Base-by-base conservation (phyloP, 805 yeast genomes). In the Trichomonascus vanleenenianus region DNA sequence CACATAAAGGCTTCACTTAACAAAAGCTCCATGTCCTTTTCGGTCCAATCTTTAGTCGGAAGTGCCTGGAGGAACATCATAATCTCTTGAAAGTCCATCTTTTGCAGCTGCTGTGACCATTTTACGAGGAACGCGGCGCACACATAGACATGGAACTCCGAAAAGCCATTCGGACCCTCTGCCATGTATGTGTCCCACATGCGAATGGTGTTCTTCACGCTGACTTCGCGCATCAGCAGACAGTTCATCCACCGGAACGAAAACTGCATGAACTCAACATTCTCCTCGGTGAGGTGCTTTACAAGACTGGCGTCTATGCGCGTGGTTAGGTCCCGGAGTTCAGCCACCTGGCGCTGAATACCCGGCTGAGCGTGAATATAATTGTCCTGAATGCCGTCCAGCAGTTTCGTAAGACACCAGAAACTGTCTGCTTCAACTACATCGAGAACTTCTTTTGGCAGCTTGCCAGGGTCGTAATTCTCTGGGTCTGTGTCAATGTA, bases 181-280 rank as follows among this genome's bases (percentile, higher is more conserved):
- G 73, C 62, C 52, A 79, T 59, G 62, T 93, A 93, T 0, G 98
- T 89, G 60, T 93, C 98, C 97, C 98, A 93, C 95, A 93, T 91
- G 46, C 98, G 73, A 18, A 89, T 80, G 3, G 89, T 84, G 49
- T 86, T 76, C 27, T 70, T 69, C 57, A 93, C 79, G 36, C 82
- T 78, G 39, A 93, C 72, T 57, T 93, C 98, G 53, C 98, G 77
- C 98, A 93, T 93, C 42, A 93, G 68, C 57, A 93, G 69, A 68
- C 98, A 93, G 65, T 93, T 93, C 97, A 93, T 93, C 98, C 98
- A 93, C 54, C 98, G 73, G 68, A 93, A 93, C 16, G 96, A 79
- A 64, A 93, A 93, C 64, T 93, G 98, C 52, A 93, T 79, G 58
- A 93, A 93, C 63, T 93, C 96, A n/a, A 93, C 78, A 40, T 85